Evolutionary conservation across 352 stramenopile genomes (phyloP).

Genomic region (Phytophthora foliorum): DNA sequence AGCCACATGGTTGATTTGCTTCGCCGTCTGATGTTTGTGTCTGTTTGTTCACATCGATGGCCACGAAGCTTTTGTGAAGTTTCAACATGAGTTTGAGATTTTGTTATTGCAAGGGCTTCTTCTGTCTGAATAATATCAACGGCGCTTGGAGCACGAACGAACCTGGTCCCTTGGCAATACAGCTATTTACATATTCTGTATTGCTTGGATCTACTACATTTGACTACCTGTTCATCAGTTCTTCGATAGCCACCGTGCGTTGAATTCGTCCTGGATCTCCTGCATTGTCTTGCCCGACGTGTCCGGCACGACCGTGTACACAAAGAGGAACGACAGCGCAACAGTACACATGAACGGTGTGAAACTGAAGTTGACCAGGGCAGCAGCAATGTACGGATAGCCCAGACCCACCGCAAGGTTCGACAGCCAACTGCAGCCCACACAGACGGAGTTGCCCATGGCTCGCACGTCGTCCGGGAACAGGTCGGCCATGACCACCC

Average conservation of each 20-base stretch:
- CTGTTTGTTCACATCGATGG: too few relatives aligned
- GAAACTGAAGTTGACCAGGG: slow-evolving; percentile 37
- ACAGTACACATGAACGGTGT: slow-evolving; percentile 35
- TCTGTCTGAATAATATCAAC: too few relatives aligned
- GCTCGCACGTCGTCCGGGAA: slow-evolving; percentile 42
- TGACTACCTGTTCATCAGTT: background rate
- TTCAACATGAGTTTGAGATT: too few relatives aligned
- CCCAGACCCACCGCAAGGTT: slow-evolving; percentile 45
- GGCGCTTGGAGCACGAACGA: too few relatives aligned
- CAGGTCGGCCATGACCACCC: slow-evolving; percentile 43
- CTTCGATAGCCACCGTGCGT: slow-evolving; percentile 33
- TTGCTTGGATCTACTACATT: too few relatives aligned
- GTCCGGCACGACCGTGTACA: slow-evolving; percentile 37
- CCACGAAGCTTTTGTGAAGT: too few relatives aligned
- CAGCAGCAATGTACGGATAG: slow-evolving; percentile 41
- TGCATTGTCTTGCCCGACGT: slow-evolving; percentile 43
- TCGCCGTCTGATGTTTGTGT: too few relatives aligned
- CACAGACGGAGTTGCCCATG: slow-evolving; percentile 30
- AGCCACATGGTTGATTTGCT: background rate
- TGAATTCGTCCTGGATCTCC: slow-evolving; percentile 45
- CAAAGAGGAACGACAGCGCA: slow-evolving; percentile 31
- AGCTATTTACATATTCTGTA: too few relatives aligned
- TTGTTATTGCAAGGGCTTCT: too few relatives aligned
- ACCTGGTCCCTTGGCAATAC: too few relatives aligned
- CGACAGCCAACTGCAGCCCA: slow-evolving; percentile 37